Percentiles rank a stretch among this genome's conserved stretches.
These are phyloP conservation scores for Stereum hirsutum DNA, from an alignment of 1,284 basidiomycete species.

Conservation along the genomic window DNA sequence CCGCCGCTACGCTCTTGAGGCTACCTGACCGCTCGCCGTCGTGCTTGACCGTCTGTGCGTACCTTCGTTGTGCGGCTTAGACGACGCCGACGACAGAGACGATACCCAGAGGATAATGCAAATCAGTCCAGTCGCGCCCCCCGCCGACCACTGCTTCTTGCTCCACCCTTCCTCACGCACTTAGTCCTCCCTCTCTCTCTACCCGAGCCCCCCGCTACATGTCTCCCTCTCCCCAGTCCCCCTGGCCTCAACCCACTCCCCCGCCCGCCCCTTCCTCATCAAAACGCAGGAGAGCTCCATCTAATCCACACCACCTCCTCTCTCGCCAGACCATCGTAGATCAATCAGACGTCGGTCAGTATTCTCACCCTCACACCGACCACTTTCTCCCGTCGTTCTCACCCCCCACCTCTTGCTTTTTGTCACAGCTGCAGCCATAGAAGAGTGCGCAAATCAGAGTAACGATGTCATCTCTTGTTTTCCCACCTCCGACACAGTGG, in stretches of 20 bases:
- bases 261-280: conserved; percentile 16
- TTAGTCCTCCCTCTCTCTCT: conserved; percentile 13
- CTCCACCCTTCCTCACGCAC: conserved; percentile 8
- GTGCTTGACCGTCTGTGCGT: no score
- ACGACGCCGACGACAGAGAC: no score
- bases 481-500: conserved; percentile 38
- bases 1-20: no score
- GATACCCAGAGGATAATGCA: conserved; percentile 43
- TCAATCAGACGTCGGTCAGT: conserved; percentile 32
- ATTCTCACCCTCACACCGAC: conserved; percentile 1
- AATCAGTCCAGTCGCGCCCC: conserved; percentile 19
- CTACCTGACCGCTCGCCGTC: no score
- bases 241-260: conserved; percentile 29
- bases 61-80: no score
- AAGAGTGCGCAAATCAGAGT: conserved; percentile 25
- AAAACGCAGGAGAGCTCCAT: conserved; percentile 19
- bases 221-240: conserved; percentile 12
- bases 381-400: conserved; percentile 6
- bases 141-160: conserved; percentile 6
- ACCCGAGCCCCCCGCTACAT: conserved; percentile 10
- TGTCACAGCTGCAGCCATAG: conserved; percentile 23
- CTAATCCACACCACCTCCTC: conserved; percentile 8
- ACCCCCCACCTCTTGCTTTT: neutral
- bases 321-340: conserved; percentile 25
- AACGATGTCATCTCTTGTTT: conserved; percentile 69